Evolutionary conservation across 192 early-diverging fungal species (phyloP), one percentile per base, ranked within the genome.

Genomic region (Podila epigama): DNA sequence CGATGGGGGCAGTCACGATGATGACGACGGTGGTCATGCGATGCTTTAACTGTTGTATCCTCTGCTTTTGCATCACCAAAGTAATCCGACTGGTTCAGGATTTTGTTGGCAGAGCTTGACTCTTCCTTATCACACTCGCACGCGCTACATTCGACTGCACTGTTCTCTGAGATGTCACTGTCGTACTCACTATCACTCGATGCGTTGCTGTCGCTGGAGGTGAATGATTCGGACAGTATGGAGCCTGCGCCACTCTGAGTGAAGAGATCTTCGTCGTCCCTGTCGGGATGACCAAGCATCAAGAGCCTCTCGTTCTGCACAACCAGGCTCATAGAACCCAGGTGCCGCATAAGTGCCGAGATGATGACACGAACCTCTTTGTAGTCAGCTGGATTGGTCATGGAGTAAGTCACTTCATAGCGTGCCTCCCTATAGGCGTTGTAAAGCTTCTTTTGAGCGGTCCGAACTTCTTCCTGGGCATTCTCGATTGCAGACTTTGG

Each of bases 241-340:
- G n/a, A 48, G 44, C 64, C 61, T 13, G 31, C 50, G 18, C 60
- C 69, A 27, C 71, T 75, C 34, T 66, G 70, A n/a, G 63, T 61
- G 18, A 75, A 34, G 40, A 67, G 25, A 48, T 75, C 71, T 18
- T 63, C 59, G 31, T 67, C 59, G 35, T 75, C 65, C 20, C 58
- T 36, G 28, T 75, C 71, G 1, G 65, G 71, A 31, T 66, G 64
- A 18, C 71, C 71, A 12, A 75, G 52, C 71, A 75, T 75, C 60
- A 75, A 55, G 0, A 75, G 42, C 3, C 71, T 58, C 60, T 75
- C 71, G 37, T 75, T 75, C 44, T 75, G 71, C 2, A 77, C 73
- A 3, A 77, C 66, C 37, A 77, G 33, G 60, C 73, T 77, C 73
- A 77, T 77, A 25, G 73, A 77, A 11, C 55, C 73, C 22, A 77